A percentile compares a stretch with the other conserved stretches of the same genome.
Conservation (phyloP, 768 basidiomycete genomes). For the Chlorophyllum brunneum region DNA sequence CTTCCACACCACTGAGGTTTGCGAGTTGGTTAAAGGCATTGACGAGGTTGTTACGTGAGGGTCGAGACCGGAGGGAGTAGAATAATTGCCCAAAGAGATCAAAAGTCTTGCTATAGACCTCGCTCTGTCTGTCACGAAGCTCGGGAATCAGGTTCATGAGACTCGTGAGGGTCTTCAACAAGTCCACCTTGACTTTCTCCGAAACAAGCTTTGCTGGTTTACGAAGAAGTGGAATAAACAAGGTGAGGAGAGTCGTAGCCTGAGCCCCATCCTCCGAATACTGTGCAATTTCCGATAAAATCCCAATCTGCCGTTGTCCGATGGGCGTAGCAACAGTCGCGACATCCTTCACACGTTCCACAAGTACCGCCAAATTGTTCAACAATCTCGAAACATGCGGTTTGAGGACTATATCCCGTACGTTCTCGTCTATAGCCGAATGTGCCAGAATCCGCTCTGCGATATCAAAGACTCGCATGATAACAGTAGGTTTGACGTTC, state of each 20-base stretch:
- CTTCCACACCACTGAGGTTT: constrained; percentile 34
- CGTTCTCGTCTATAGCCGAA: constrained; percentile 44
- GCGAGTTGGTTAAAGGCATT: constrained; percentile 54
- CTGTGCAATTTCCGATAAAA: constrained; percentile 77
- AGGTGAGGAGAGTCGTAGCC: constrained; percentile 63
- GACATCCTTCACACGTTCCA: constrained; percentile 56
- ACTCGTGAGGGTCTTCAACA: constrained; percentile 67
- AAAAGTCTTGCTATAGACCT: constrained; percentile 50
- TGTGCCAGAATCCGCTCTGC: constrained; percentile 64
- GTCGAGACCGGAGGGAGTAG: constrained; percentile 67
- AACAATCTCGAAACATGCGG: constrained; percentile 74
- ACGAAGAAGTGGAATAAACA: constrained; percentile 79
- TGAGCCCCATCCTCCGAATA: constrained; percentile 68
- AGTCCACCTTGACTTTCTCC: constrained; percentile 82
- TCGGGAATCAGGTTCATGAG: constrained; percentile 67
- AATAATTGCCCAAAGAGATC: constrained; percentile 74
- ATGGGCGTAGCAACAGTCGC: constrained; percentile 55
- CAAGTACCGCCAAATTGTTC: constrained; percentile 62
- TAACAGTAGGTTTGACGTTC: constrained; percentile 83
- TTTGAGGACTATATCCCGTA: constrained; percentile 53
- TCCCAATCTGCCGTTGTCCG: constrained; percentile 75
- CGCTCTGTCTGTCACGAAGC: constrained; percentile 41
- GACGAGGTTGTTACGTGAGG: constrained; percentile 66
- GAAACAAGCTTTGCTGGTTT: constrained; percentile 71
- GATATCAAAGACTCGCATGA: constrained; percentile 81